Conservation (phyloP, 2,329 filamentous ascomycete species). For the Chrysoporthe puriensis region DNA sequence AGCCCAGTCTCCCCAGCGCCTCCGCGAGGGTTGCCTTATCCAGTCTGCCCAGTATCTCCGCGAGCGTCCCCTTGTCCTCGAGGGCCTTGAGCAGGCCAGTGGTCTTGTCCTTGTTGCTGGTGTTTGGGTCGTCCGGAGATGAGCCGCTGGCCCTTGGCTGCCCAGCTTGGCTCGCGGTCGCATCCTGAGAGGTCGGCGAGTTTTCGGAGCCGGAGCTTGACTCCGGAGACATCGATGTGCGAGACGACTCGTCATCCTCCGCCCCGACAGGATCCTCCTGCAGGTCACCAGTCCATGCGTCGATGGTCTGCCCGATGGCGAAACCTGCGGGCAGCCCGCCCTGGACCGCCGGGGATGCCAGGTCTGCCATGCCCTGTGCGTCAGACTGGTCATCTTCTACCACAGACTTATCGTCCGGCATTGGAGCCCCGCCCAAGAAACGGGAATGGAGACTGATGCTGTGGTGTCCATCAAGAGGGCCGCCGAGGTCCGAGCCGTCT, state of each 20-base stretch:
- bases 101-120: slow-evolving; percentile 13
- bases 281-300: not conserved
- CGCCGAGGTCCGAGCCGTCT: not conserved
- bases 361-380: not conserved
- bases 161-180: not conserved
- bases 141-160: not conserved
- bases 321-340: not conserved
- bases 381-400: not conserved
- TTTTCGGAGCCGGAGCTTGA: not conserved
- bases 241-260: not conserved
- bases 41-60: slow-evolving; percentile 37
- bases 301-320: not conserved
- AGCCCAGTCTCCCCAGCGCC: slow-evolving; percentile 36
- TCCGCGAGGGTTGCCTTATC: slow-evolving; percentile 39
- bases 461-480: not conserved
- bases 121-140: not conserved
- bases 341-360: not conserved
- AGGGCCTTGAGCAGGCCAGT: slow-evolving; percentile 30
- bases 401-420: slow-evolving; percentile 3
- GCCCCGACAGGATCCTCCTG: not conserved
- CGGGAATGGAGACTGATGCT: slow-evolving; percentile 11
- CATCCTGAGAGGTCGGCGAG: not conserved
- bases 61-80: slow-evolving; percentile 38
- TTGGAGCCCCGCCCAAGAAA: slow-evolving; percentile 17
- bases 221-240: not conserved